Base-by-base conservation (phyloP, 2,329 filamentous ascomycete genomes). In the Monilinia fructicola region DNA sequence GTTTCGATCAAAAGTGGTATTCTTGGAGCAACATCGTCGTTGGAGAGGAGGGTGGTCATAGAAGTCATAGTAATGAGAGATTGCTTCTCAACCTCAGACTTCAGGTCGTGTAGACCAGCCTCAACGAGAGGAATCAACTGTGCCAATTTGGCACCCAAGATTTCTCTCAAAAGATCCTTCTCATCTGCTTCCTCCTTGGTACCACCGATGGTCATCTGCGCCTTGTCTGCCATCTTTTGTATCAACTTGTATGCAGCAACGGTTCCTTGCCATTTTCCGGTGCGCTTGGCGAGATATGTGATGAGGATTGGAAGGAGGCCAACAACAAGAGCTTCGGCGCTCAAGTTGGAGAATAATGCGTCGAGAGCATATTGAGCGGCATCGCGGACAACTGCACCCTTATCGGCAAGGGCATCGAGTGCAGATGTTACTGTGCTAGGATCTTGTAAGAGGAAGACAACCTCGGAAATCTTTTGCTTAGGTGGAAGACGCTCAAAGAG, bases 201-300 rank as follows among this genome's bases (percentile, higher is more conserved):
- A 71, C 78, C 80, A 68, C 91, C 93, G 69, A 91, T 86, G 65
- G 90, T 88, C 78, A 96, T 88, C 83, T 96, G 90, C 52, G 94
- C 91, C 83, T 96, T 97, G 77, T 96, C 91, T 58, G 95, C 95
- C 90, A 98, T 96, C 79, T 89, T 92, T 77, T 95, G 93, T 67
- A 99, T 81, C 70, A 98, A 79, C 78, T 90, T 88, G 76, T 90
- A 90, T 55, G 92, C 95, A 68, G 90, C 93, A 64, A 97, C 91
- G 21, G 91, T 92, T 68, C 95, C 95, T 80, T 99, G 95, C 95
- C 95, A 99, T 81, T 99, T 99, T 71, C 92, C 93, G 21, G 92
- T 90, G 75, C 87, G 87, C 80, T 92, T 96, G 76, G 83, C 83
- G 40, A 99, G 83, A 77, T 98, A 98, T 63, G 84, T 79, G 69